Conservation (phyloP, 441 rosid genomes). For the Adansonia grandidieri region DNA sequence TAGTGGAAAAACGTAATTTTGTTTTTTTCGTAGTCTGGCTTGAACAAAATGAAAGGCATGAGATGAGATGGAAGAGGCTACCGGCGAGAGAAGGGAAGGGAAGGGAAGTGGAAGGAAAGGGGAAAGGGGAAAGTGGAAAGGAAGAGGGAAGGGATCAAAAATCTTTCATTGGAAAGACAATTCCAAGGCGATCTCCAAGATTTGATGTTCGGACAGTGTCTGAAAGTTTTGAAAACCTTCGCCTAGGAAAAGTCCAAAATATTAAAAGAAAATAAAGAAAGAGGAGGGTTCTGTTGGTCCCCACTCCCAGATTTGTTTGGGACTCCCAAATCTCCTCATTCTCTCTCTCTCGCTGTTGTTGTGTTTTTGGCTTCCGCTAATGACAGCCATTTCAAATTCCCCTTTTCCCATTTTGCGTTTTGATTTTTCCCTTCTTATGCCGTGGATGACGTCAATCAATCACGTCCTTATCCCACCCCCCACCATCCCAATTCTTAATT, state of each 20-base stretch:
- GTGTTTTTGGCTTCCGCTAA: neutral
- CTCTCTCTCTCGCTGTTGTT: neutral
- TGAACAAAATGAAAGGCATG: too few relatives aligned
- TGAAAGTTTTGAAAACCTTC: neutral
- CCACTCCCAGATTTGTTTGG: slow-evolving; percentile 54
- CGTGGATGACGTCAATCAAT: neutral
- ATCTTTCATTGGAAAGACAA: neutral
- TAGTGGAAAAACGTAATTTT: too few relatives aligned
- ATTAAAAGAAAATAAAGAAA: slow-evolving; percentile 17
- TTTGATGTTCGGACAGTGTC: slow-evolving; percentile 2
- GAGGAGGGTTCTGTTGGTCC: slow-evolving; percentile 35
- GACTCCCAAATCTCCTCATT: slow-evolving; percentile 49
- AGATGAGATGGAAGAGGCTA: too few relatives aligned
- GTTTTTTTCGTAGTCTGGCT: too few relatives aligned
- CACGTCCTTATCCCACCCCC: neutral
- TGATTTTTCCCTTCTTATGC: neutral
- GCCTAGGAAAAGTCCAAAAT: neutral
- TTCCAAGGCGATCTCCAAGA: neutral
- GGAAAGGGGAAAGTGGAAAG: too few relatives aligned
- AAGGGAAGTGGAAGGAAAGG: too few relatives aligned
- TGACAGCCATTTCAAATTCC: neutral
- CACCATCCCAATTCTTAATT: too few relatives aligned
- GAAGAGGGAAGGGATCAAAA: too few relatives aligned
- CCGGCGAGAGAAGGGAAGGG: too few relatives aligned
- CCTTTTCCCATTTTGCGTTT: neutral